These are phyloP conservation scores for Nymphaea colorata DNA, from an alignment of 164 flowering plant genomes.

Conservation along the genomic window DNA sequence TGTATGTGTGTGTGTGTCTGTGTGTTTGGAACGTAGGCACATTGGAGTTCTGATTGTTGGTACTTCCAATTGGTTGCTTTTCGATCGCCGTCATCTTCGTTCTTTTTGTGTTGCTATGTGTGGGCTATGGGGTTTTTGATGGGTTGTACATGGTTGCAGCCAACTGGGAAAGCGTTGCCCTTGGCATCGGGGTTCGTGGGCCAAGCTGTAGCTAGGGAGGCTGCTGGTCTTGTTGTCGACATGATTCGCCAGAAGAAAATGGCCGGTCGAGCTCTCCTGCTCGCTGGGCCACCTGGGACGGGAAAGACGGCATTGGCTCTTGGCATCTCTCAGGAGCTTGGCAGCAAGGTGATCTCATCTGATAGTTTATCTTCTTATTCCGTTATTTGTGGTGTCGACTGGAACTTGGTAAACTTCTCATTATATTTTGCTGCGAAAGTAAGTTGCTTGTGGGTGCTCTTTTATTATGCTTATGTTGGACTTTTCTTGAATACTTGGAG, in stretches of 20 bases:
- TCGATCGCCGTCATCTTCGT: neutral
- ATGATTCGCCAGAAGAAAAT: slow-evolving; percentile 91
- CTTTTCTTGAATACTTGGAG: too few relatives aligned
- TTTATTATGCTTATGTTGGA: too few relatives aligned
- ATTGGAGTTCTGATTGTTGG: too few relatives aligned
- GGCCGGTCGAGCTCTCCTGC: slow-evolving; percentile 93
- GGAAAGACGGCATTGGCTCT: slow-evolving; percentile 98
- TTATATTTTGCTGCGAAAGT: too few relatives aligned
- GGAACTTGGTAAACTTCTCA: too few relatives aligned
- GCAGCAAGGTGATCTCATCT: slow-evolving; percentile 66
- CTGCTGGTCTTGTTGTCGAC: slow-evolving; percentile 87
- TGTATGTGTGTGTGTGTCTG: neutral
- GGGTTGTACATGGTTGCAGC: slow-evolving; percentile 17
- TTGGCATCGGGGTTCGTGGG: slow-evolving; percentile 96
- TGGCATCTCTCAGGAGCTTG: slow-evolving; percentile 91
- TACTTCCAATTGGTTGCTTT: too few relatives aligned
- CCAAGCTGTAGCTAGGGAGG: slow-evolving; percentile 81
- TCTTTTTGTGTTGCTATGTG: neutral
- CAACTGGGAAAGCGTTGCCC: slow-evolving; percentile 60
- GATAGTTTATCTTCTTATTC: neutral
- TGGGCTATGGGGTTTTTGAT: neutral
- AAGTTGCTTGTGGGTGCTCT: too few relatives aligned
- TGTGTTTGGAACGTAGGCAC: neutral
- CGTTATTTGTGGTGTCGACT: too few relatives aligned
- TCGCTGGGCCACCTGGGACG: slow-evolving; percentile 98